phyloP scores from a whole-genome alignment of 169 alveolate species.

The Cryptosporidium sp. region DNA sequence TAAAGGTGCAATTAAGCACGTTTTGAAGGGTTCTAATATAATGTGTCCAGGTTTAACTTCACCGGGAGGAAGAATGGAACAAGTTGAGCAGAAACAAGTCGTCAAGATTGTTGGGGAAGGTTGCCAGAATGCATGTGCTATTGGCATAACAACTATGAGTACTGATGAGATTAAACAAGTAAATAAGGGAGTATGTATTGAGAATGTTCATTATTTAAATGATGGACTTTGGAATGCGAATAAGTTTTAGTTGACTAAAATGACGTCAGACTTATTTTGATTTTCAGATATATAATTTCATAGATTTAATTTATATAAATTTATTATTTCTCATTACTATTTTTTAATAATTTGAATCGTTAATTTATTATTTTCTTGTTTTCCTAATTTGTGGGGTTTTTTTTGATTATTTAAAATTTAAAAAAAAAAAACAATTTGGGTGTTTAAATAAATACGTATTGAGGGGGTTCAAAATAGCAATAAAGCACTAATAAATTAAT shows the following conservation, averaged over 20 bases:
- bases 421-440: neutral
- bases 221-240: slow-evolving; percentile 95
- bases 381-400: neutral
- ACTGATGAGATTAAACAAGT: slow-evolving; percentile 90
- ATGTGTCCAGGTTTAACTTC: slow-evolving; percentile 98
- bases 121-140: slow-evolving; percentile 93
- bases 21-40: slow-evolving; percentile 94
- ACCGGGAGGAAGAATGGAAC: slow-evolving; percentile 95
- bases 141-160: slow-evolving; percentile 94
- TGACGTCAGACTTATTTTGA: neutral
- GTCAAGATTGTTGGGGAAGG: slow-evolving; percentile 92
- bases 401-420: too few species aligned
- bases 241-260: slow-evolving; percentile 9
- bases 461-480: neutral
- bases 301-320: neutral
- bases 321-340: neutral
- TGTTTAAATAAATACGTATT: neutral
- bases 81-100: slow-evolving; percentile 87
- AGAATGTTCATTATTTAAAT: slow-evolving; percentile 89
- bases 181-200: slow-evolving; percentile 93
- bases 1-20: slow-evolving; percentile 95
- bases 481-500: too few species aligned
- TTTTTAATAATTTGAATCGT: neutral
- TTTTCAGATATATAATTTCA: neutral
- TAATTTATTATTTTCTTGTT: too few species aligned